phyloP scores from a whole-genome alignment of 208 protist species.

The Leishmania major region DNA sequence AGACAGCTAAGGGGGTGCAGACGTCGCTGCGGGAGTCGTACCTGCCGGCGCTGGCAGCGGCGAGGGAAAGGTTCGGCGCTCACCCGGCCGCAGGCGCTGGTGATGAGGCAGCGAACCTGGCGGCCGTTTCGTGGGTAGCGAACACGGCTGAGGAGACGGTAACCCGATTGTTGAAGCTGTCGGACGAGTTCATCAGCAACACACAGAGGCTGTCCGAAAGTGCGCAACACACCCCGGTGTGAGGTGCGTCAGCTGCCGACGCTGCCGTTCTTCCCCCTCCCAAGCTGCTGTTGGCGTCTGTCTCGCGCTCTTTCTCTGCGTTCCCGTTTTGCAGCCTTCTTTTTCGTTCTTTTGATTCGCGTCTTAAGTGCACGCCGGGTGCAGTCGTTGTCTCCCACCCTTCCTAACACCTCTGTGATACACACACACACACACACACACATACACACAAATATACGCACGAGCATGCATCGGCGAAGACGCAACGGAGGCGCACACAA shows the following conservation, averaged over 20 bases:
- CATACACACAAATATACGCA: not conserved
- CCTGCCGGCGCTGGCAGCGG: constrained; percentile 27
- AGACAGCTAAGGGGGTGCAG: constrained; percentile 47
- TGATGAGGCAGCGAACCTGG: not conserved
- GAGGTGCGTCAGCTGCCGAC: not conserved
- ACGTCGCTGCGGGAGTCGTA: constrained; percentile 34
- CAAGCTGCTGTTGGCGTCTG: not conserved
- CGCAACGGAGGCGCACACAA: too few relatives aligned
- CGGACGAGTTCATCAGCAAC: constrained; percentile 43
- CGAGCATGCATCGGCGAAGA: not conserved
- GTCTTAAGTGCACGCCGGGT: not conserved
- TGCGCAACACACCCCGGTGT: not conserved
- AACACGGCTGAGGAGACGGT: constrained; percentile 63
- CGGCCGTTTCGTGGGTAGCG: constrained; percentile 34
- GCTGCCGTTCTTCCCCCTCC: not conserved
- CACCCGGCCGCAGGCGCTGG: not conserved
- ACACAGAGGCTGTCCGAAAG: constrained; percentile 29
- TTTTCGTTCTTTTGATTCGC: not conserved
- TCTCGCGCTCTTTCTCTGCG: not conserved
- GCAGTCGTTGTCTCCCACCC: not conserved
- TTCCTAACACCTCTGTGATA: not conserved
- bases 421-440: not conserved
- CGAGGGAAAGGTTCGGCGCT: constrained; percentile 21
- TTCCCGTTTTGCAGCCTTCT: not conserved
- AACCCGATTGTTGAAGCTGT: constrained; percentile 45